phyloP scores from a whole-genome alignment of 75 land plant genomes.

The Pinus taeda region DNA sequence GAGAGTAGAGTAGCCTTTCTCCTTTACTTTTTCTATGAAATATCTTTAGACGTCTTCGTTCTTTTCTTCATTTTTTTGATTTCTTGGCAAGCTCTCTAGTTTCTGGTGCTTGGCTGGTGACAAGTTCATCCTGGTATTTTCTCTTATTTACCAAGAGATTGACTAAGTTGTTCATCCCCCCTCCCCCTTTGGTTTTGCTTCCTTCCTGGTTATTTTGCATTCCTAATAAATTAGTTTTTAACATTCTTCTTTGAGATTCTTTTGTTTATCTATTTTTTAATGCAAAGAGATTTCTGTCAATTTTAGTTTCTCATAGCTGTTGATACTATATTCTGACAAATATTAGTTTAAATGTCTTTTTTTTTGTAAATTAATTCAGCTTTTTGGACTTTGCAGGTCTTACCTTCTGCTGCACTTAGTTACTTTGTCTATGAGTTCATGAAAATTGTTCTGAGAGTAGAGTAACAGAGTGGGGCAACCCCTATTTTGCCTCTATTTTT shows the following conservation, averaged over 20 bases:
- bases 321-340: background rate
- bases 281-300: background rate
- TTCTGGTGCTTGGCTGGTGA: background rate
- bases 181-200: background rate
- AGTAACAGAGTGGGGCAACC: slow-evolving; percentile 19
- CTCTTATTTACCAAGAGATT: background rate
- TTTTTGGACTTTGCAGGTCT: slow-evolving; percentile 42
- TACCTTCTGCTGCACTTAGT: slow-evolving; percentile 82
- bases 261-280: background rate
- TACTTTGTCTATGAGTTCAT: slow-evolving; percentile 79
- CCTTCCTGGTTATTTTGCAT: background rate
- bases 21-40: background rate
- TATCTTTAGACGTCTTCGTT: background rate
- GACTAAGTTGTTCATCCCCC: background rate
- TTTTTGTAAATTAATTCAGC: slow-evolving; percentile 3
- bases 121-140: slow-evolving; percentile 1
- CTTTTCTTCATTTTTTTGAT: background rate
- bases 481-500: no score
- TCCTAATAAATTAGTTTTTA: background rate
- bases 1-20: background rate
- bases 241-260: background rate
- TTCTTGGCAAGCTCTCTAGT: background rate
- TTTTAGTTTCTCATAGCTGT: background rate
- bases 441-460: slow-evolving; percentile 71
- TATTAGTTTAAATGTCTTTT: background rate